A percentile compares a stretch with the other conserved stretches of the same genome.
Conservation (phyloP, 768 basidiomycete species). For the Lactarius quietus region DNA sequence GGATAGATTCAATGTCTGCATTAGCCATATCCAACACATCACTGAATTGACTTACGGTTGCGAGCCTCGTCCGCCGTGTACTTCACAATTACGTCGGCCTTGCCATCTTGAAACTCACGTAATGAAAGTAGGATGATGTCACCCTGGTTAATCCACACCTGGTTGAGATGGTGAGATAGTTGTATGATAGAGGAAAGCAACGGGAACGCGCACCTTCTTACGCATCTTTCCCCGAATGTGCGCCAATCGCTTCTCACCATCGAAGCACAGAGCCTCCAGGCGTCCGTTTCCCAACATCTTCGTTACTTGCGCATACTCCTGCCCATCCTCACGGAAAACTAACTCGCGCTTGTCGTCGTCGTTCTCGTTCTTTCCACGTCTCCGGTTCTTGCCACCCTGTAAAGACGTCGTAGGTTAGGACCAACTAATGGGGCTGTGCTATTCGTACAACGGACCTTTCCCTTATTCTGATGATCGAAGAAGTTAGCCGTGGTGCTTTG, state of each 20-base stretch:
- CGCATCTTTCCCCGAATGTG: slow-evolving; percentile 99
- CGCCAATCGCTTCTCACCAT: slow-evolving; percentile 95
- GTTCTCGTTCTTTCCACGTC: slow-evolving; percentile 99
- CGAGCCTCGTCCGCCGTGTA: slow-evolving; percentile 96
- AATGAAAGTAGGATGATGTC: slow-evolving; percentile 93
- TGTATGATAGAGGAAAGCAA: neutral
- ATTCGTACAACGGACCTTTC: slow-evolving; percentile 49
- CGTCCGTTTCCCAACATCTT: slow-evolving; percentile 99
- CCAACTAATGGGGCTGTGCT: slow-evolving; percentile 3
- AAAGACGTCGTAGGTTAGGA: slow-evolving; percentile 14
- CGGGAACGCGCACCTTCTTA: slow-evolving; percentile 73
- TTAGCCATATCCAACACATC: slow-evolving; percentile 4
- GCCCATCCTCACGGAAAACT: slow-evolving; percentile 97
- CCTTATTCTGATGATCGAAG: slow-evolving; percentile 53
- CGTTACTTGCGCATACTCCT: slow-evolving; percentile 96
- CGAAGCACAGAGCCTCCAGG: slow-evolving; percentile 94
- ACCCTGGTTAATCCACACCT: slow-evolving; percentile 99
- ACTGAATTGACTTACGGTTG: slow-evolving; percentile 48
- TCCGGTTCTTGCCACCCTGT: slow-evolving; percentile 98
- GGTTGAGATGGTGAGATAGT: slow-evolving; percentile 5
- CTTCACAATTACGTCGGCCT: slow-evolving; percentile 99
- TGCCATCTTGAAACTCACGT: slow-evolving; percentile 98
- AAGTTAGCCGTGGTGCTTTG: neutral
- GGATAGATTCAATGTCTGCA: slow-evolving; percentile 14
- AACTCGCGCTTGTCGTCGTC: slow-evolving; percentile 98